A percentile compares a stretch with the other conserved stretches of the same genome.
phyloP scores from a whole-genome alignment of 2,329 filamentous ascomycete species.

The Ophiognomonia clavigignenti-juglandacearum region DNA sequence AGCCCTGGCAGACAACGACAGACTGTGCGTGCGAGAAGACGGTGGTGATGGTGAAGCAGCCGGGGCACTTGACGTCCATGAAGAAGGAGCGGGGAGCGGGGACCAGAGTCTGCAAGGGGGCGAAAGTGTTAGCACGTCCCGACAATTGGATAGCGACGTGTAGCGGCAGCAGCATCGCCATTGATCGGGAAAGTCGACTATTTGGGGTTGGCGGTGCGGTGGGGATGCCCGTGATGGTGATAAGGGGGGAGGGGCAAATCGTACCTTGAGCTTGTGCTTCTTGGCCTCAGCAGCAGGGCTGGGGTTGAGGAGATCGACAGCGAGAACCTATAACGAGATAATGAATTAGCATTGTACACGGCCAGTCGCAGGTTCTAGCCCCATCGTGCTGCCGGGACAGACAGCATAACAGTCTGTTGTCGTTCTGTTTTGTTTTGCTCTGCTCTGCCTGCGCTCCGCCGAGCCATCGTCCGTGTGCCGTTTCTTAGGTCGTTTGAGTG shows the following conservation, averaged over 20 bases:
- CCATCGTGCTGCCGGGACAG: neutral
- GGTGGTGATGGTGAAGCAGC: constrained; percentile 99
- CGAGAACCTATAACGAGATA: constrained; percentile 76
- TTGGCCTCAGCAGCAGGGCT: constrained; percentile 94
- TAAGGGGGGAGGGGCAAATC: constrained; percentile 11
- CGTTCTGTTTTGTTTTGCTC: too few species aligned
- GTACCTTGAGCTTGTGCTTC: constrained; percentile 99
- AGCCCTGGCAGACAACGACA: constrained; percentile 99
- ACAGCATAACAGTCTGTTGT: constrained; percentile 1
- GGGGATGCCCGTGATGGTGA: neutral
- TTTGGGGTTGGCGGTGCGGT: too few species aligned
- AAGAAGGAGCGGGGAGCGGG: constrained; percentile 98
- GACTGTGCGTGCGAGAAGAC: constrained; percentile 99
- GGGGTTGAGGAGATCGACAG: constrained; percentile 99
- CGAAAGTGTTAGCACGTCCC: neutral
- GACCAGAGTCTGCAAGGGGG: constrained; percentile 70
- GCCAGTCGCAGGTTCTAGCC: neutral
- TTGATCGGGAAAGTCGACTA: constrained; percentile 1
- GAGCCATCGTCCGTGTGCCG: neutral
- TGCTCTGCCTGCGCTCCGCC: neutral
- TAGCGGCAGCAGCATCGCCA: constrained; percentile 19
- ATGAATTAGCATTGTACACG: constrained; percentile 39
- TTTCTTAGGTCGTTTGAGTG: neutral
- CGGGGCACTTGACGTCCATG: constrained; percentile 99
- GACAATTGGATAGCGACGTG: neutral